Evolutionary conservation across 352 stramenopile genomes (phyloP).

Genomic region (Sclerospora graminicola): DNA sequence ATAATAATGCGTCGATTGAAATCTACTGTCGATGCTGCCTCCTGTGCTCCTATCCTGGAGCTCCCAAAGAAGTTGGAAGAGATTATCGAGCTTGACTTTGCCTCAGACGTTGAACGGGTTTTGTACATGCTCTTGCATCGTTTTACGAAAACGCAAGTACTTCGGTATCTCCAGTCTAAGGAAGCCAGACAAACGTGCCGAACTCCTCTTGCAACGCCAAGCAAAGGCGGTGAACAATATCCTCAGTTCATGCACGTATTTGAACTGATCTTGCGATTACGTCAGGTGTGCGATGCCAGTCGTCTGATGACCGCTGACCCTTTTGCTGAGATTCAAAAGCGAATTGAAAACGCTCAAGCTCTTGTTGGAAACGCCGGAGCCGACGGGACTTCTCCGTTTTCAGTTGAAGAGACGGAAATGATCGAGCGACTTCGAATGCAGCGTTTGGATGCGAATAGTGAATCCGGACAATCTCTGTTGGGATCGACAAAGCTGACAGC

Average conservation of each 20-base stretch:
- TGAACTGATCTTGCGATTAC: conserved; percentile 76
- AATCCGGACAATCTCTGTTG: conserved; percentile 3
- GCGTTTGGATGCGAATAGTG: conserved; percentile 1
- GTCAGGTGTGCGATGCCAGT: conserved; percentile 74
- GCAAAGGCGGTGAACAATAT: conserved; percentile 10
- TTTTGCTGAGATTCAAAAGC: conserved; percentile 27
- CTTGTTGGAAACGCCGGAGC: conserved; percentile 7
- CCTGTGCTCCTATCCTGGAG: conserved; percentile 41
- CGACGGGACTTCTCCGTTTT: conserved; percentile 20
- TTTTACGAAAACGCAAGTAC: conserved; percentile 65
- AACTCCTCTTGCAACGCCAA: conserved; percentile 10
- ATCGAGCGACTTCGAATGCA: conserved; percentile 24
- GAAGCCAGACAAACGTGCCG: conserved; percentile 17
- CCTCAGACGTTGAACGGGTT: conserved; percentile 64
- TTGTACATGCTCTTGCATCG: conserved; percentile 75
- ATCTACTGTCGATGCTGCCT: conserved; percentile 35
- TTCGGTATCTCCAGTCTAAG: conserved; percentile 58
- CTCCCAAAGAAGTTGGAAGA: conserved; percentile 57
- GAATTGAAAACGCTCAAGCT: conserved; percentile 6
- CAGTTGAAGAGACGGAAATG: conserved; percentile 19
- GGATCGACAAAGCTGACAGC: conserved; percentile 56
- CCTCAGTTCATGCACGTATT: conserved; percentile 83
- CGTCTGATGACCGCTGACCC: conserved; percentile 49
- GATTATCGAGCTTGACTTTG: conserved; percentile 40
- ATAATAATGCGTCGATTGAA: conserved; percentile 85